These are phyloP conservation scores for Lactarius vividus DNA, from an alignment of 768 basidiomycete species.

Conservation along the genomic window DNA sequence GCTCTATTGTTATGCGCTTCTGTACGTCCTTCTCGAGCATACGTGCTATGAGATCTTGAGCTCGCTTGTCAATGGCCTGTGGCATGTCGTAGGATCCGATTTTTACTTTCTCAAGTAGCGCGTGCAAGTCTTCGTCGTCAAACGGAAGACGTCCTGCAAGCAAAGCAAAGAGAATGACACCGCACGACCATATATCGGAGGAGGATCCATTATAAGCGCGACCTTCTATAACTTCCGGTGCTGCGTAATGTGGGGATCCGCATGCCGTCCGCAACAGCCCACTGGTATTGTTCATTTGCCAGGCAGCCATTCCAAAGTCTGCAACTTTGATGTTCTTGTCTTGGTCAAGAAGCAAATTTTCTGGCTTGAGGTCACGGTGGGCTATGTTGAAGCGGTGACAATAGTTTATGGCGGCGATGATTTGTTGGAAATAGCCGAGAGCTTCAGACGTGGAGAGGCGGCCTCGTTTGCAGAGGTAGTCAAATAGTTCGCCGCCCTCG, in stretches of 20 bases:
- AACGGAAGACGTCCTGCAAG: slow-evolving; percentile 87
- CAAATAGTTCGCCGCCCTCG: slow-evolving; percentile 92
- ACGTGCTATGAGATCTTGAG: slow-evolving; percentile 70
- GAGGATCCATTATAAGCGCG: slow-evolving; percentile 78
- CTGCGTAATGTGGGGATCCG: slow-evolving; percentile 93
- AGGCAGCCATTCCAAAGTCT: slow-evolving; percentile 97
- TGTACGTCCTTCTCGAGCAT: slow-evolving; percentile 80
- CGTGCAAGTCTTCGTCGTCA: slow-evolving; percentile 79
- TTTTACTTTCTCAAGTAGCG: slow-evolving; percentile 80
- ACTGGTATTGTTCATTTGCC: slow-evolving; percentile 63
- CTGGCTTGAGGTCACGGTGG: slow-evolving; percentile 89
- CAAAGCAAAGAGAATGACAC: slow-evolving; percentile 89
- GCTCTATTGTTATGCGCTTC: slow-evolving; percentile 77
- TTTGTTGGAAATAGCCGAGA: slow-evolving; percentile 86
- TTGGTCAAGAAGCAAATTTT: slow-evolving; percentile 85
- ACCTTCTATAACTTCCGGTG: slow-evolving; percentile 86
- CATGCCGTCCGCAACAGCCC: slow-evolving; percentile 77
- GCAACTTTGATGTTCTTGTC: slow-evolving; percentile 90
- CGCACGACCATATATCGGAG: slow-evolving; percentile 98
- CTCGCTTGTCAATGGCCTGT: slow-evolving; percentile 58
- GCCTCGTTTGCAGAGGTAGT: slow-evolving; percentile 81
- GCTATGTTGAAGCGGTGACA: slow-evolving; percentile 94
- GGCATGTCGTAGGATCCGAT: slow-evolving; percentile 74
- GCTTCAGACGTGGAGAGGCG: slow-evolving; percentile 70
- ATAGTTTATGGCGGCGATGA: slow-evolving; percentile 87